phyloP scores from a whole-genome alignment of 495 filamentous ascomycete species.

The Podospora bellae-mahoneyi region DNA sequence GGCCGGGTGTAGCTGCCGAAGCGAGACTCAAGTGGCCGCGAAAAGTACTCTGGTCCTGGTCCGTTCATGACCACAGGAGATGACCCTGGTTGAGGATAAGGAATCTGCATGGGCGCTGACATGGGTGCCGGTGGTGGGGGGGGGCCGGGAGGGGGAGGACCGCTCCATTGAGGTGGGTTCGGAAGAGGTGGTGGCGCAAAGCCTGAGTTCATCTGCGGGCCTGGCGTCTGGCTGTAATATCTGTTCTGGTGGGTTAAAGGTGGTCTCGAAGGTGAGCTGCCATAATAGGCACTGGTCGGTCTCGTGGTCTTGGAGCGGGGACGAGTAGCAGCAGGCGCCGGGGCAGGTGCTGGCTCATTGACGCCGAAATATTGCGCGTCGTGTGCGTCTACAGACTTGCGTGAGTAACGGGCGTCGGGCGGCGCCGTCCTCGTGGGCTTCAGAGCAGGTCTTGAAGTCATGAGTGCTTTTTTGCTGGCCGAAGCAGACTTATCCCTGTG shows the following conservation, averaged over 20 bases:
- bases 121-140: not conserved
- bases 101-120: constrained; percentile 3
- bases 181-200: constrained; percentile 19
- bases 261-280: constrained; percentile 27
- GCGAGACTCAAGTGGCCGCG: constrained; percentile 35
- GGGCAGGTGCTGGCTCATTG: constrained; percentile 28
- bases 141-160: constrained; percentile 7
- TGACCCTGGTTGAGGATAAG: constrained; percentile 20
- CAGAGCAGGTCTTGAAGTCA: constrained; percentile 28
- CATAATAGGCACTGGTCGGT: constrained; percentile 40
- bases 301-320: constrained; percentile 40
- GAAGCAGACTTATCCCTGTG: constrained; percentile 30
- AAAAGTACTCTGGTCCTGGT: constrained; percentile 30
- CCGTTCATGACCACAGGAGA: constrained; percentile 24
- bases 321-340: constrained; percentile 34
- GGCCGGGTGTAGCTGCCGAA: constrained; percentile 39
- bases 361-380: constrained; percentile 39
- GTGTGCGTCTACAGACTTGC: constrained; percentile 20
- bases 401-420: constrained; percentile 17
- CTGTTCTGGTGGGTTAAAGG: constrained; percentile 31
- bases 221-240: constrained; percentile 23
- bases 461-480: constrained; percentile 29
- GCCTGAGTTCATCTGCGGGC: constrained; percentile 15
- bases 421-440: constrained; percentile 34
- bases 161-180: constrained; percentile 4